Evolutionary conservation across 2,329 filamentous ascomycete genomes (phyloP).

Genomic region (Berkeleyomyces basicola): DNA sequence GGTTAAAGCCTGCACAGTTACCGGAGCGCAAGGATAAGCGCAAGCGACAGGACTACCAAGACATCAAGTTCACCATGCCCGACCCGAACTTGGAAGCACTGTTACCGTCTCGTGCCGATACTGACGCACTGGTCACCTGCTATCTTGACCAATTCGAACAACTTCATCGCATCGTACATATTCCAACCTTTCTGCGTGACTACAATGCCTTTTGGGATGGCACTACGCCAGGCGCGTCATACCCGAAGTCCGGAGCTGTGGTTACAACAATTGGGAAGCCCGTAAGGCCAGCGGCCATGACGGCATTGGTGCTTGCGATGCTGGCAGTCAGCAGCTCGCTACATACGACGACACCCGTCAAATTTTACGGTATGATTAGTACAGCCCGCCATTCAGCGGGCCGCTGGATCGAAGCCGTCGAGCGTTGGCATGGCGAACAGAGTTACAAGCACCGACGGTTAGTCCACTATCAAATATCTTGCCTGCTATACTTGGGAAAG

Average conservation of each 20-base stretch:
- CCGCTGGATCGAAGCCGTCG: slow-evolving; percentile 39
- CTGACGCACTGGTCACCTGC: slow-evolving; percentile 31
- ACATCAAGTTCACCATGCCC: slow-evolving; percentile 30
- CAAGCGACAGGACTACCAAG: slow-evolving; percentile 35
- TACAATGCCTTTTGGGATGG: slow-evolving; percentile 39
- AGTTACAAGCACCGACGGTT: slow-evolving; percentile 45
- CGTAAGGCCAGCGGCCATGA: slow-evolving; percentile 36
- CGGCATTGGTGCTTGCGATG: slow-evolving; percentile 41
- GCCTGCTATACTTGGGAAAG: slow-evolving; percentile 43
- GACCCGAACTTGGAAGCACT: slow-evolving; percentile 35
- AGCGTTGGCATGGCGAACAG: slow-evolving; percentile 36
- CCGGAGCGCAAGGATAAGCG: slow-evolving; percentile 39
- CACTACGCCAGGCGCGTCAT: slow-evolving; percentile 18
- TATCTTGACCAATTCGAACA: slow-evolving; percentile 40
- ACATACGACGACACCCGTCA: slow-evolving; percentile 33
- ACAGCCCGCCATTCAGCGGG: slow-evolving; percentile 37
- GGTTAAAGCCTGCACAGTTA: slow-evolving; percentile 40
- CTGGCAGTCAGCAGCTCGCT: slow-evolving; percentile 42
- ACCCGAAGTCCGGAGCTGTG: not conserved
- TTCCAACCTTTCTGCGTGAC: slow-evolving; percentile 39
- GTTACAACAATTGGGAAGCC: not conserved
- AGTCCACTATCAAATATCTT: slow-evolving; percentile 44
- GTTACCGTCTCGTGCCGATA: slow-evolving; percentile 30
- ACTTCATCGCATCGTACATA: slow-evolving; percentile 40
- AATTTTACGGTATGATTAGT: slow-evolving; percentile 40